phyloP scores from a whole-genome alignment of 2,329 filamentous ascomycete species.

The Ophiocordyceps camponoti-rufipedis region DNA sequence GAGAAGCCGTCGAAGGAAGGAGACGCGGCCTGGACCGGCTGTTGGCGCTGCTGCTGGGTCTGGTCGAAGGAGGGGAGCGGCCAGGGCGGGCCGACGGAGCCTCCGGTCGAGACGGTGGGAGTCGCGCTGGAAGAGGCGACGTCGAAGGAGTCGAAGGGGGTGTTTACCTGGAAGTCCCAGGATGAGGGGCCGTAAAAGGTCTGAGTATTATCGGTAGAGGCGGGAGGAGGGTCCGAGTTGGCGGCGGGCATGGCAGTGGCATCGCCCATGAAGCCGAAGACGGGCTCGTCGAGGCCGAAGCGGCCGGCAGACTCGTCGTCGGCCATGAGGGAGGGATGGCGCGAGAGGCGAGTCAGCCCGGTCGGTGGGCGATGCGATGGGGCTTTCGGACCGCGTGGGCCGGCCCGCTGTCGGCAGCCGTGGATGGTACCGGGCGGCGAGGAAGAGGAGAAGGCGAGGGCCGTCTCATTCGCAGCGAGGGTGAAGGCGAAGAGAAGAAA shows the following conservation, averaged over 20 bases:
- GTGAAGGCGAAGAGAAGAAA: background rate
- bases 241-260: conserved; percentile 10
- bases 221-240: conserved; percentile 14
- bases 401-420: background rate
- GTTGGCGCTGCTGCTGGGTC: conserved; percentile 4
- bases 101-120: conserved; percentile 12
- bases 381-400: background rate
- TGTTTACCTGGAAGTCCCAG: conserved; percentile 30
- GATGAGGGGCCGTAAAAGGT: conserved; percentile 13
- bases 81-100: conserved; percentile 17
- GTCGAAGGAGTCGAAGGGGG: conserved; percentile 28
- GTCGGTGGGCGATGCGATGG: background rate
- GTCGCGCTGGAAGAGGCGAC: conserved; percentile 15
- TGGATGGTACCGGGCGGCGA: background rate
- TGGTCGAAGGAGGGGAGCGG: conserved; percentile 16
- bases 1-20: conserved; percentile 12
- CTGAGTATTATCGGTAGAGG: conserved; percentile 13
- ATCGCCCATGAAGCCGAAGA: conserved; percentile 18
- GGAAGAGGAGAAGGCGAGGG: background rate
- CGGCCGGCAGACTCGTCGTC: conserved; percentile 20
- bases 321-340: conserved; percentile 11
- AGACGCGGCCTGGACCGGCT: conserved; percentile 8
- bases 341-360: background rate
- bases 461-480: background rate
- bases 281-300: conserved; percentile 26